A percentile compares a stretch with the other conserved stretches of the same genome.
phyloP scores from a whole-genome alignment of 768 basidiomycete species.

The Collybia sordida region DNA sequence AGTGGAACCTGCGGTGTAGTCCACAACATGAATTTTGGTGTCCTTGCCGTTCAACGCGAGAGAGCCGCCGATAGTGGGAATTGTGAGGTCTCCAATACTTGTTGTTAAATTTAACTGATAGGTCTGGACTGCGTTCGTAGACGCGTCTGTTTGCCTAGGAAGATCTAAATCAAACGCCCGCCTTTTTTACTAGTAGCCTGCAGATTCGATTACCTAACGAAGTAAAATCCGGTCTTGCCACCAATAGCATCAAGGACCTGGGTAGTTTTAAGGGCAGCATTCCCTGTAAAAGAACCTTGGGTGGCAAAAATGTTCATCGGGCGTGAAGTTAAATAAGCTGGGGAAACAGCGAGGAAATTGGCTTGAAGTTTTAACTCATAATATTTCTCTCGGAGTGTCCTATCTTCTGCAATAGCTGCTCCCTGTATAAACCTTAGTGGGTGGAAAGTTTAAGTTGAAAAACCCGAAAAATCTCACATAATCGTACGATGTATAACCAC shows the following conservation, averaged over 20 bases:
- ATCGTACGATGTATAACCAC: constrained; percentile 45
- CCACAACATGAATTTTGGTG: constrained; percentile 51
- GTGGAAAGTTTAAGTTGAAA: background rate
- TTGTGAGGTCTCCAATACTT: constrained; percentile 38
- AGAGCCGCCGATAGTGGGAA: constrained; percentile 43
- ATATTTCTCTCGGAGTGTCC: constrained; percentile 52
- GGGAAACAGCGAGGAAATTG: constrained; percentile 49
- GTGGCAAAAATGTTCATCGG: constrained; percentile 40
- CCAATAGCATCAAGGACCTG: constrained; percentile 48
- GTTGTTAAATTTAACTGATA: constrained; percentile 46
- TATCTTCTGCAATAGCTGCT: constrained; percentile 49
- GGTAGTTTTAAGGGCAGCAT: constrained; percentile 47
- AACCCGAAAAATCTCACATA: constrained; percentile 26
- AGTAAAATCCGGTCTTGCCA: constrained; percentile 46
- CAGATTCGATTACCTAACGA: constrained; percentile 31
- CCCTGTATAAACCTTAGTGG: constrained; percentile 29
- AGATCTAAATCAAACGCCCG: background rate
- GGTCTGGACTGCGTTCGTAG: constrained; percentile 33
- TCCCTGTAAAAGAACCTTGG: constrained; percentile 47
- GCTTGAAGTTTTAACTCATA: constrained; percentile 54
- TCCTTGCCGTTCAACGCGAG: constrained; percentile 50
- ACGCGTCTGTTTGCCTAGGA: constrained; percentile 38
- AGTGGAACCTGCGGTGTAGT: constrained; percentile 44
- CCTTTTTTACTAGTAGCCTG: no score
- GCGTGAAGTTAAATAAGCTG: constrained; percentile 47